phyloP scores from a whole-genome alignment of 345 rosid genomes.

The Pistacia atlantica region DNA sequence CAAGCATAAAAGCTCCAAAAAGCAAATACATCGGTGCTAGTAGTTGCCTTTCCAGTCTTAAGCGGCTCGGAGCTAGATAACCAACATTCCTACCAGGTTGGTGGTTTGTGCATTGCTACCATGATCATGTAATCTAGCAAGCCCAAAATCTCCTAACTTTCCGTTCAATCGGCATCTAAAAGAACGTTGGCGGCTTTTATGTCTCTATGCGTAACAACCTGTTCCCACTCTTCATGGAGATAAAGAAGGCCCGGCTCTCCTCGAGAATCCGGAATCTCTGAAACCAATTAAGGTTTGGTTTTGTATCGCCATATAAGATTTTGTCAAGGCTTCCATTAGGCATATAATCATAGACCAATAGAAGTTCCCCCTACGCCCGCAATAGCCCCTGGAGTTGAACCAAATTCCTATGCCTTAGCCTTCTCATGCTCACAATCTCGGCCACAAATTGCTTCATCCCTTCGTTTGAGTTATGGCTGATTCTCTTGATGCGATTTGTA shows the following conservation, averaged over 20 bases:
- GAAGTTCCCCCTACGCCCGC: no score
- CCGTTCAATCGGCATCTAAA: conserved; percentile 42
- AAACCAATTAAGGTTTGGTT: no score
- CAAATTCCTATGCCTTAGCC: no score
- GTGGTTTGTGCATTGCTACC: conserved; percentile 45
- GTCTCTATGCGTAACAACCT: conserved; percentile 52
- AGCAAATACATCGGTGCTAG: conserved; percentile 42
- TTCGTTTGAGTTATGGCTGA: no score
- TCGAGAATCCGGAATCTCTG: conserved; percentile 23
- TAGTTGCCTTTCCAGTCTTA: conserved; percentile 42
- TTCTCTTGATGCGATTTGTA: no score
- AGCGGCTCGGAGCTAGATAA: conserved; percentile 57
- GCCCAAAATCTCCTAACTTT: conserved; percentile 54
- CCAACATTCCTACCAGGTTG: conserved; percentile 44
- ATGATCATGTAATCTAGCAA: conserved; percentile 43
- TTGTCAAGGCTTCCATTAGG: no score
- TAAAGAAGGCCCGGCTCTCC: conserved; percentile 49
- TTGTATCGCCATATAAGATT: no score
- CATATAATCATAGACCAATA: no score
- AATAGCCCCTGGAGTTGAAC: no score
- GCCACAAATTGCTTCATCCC: no score
- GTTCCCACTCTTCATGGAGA: conserved; percentile 50
- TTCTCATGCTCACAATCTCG: no score
- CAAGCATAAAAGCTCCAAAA: conserved; percentile 54
- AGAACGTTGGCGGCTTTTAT: conserved; percentile 52